Conservation (phyloP, 148 eudicot species). For the Nyssa sinensis region DNA sequence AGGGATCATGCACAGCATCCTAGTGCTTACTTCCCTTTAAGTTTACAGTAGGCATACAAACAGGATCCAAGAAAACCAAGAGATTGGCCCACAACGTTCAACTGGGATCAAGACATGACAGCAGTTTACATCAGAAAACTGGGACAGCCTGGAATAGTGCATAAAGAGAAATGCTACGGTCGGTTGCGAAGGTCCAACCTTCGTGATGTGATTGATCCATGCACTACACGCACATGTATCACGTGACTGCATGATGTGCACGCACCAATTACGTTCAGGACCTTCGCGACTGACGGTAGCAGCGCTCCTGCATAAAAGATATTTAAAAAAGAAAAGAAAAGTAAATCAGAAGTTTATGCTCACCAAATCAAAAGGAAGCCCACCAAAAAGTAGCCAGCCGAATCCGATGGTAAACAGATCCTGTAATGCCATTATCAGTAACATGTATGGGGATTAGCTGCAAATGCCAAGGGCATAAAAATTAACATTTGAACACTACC, state of each 20-base stretch:
- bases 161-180: background rate
- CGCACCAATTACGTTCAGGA: too few relatives aligned
- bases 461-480: background rate
- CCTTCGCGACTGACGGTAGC: too few relatives aligned
- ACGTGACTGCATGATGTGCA: too few relatives aligned
- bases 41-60: background rate
- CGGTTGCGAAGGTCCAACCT: too few relatives aligned
- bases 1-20: background rate
- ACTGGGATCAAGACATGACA: background rate
- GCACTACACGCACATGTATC: too few relatives aligned
- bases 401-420: background rate
- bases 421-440: background rate
- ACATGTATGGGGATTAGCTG: background rate
- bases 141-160: background rate
- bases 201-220: too few relatives aligned
- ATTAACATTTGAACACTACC: too few relatives aligned
- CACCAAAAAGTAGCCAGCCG: slow-evolving; percentile 1
- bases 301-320: too few relatives aligned
- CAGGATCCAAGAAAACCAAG: background rate
- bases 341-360: background rate
- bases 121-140: background rate
- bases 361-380: background rate
- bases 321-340: background rate
- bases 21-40: background rate
- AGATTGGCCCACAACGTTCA: background rate